Evolutionary conservation across 345 rosid genomes (phyloP), one percentile per base, ranked within the genome.

Genomic region (Pseudoturritis turrita): DNA sequence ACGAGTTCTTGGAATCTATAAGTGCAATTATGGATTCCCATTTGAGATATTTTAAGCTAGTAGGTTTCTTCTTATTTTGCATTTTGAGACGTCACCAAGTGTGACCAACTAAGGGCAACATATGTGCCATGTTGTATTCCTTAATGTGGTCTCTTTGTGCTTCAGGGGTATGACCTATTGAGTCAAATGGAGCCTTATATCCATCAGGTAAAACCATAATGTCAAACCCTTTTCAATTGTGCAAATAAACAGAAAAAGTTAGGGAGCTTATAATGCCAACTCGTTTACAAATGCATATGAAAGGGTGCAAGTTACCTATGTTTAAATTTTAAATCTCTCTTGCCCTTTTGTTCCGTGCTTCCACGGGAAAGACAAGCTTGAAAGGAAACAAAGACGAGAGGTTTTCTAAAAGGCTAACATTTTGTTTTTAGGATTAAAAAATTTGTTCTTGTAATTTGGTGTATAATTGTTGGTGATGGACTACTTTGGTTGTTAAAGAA

Each of bases 11-110:
- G 85, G 96, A 92, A 84, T 88, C 92, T 56, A 77, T 89, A 36
- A 89, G 98, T 88, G 88, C 92, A 70, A 87, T 89, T 65, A 83
- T 89, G 98, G 92, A 89, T 82, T 89, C 86, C 46, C 96, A 92
- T 83, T 82, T 92, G 73, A 85, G 86, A 85, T 86, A 86, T 75
- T 92, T 89, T 72, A 92, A 89, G 83, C 87, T 84, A 85, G 97
- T 89, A 39, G 57, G 84, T 61, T 18, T 51, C 68, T 68, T 67
- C 23, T 1, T 60, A 13, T 60, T 39, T 65, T 56, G 35, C 37
- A 56, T 47, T 62, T 75, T 69, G 50, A 50, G 40, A 45, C 33
- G 26, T 51, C 55, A 58, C 18, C 72, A 43, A 46, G 63, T 50
- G 62, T 21, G 60, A 23, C 39, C 52, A 65, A 49, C 49, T 66